Evolutionary conservation across 1,284 basidiomycete genomes (phyloP), one percentile per base, ranked within the genome.

Genomic region (Microbotryum scabiosae): DNA sequence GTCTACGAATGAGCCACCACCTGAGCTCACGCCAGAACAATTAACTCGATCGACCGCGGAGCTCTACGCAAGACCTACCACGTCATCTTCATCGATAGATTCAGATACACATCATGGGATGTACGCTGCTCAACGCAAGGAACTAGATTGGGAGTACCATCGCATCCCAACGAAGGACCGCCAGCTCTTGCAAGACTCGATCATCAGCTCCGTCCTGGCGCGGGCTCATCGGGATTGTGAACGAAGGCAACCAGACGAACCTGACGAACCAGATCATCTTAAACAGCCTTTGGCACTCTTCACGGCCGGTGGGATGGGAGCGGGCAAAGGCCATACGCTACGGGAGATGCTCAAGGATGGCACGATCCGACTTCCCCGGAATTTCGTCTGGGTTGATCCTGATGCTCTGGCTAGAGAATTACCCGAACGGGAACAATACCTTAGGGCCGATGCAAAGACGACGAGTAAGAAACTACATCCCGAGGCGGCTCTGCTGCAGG

Each of bases 301-400:
- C 44, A 63, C 48, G 43, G 61, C 50, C 36, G 62, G 56, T 16
- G 70, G 69, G 1, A 71, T 71, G 70, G 70, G 69, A 16, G 64
- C 67, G 26, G 69, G 70, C 6, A 71, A 71, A 48, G 67, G 69
- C 0, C 70, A 71, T 54, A 70, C 69, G 9, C 56, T 71, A 4
- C 59, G 66, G 8, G 52, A 65, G 18, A 56, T 64, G 43, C 61
- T 71, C 14, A 56, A 62, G 23, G 48, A 62, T 1, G 58, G 63
- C 43, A 51, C 46, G 18, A 62, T 71, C 4, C 56, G 59, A 10
- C 56, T 71, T 0, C 67, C 70, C 1, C 49, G 52, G 28, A 62
- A 71, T 56, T 70, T 67, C 25, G 65, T 70, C 30, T 71, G 70
- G 70, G 69, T 71, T 41, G 70, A 71, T 56, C 70, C 70, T 9